Evolutionary conservation across 208 protist species (phyloP), one percentile per base, ranked within the genome.

Genomic region (Crithidia sp.): DNA sequence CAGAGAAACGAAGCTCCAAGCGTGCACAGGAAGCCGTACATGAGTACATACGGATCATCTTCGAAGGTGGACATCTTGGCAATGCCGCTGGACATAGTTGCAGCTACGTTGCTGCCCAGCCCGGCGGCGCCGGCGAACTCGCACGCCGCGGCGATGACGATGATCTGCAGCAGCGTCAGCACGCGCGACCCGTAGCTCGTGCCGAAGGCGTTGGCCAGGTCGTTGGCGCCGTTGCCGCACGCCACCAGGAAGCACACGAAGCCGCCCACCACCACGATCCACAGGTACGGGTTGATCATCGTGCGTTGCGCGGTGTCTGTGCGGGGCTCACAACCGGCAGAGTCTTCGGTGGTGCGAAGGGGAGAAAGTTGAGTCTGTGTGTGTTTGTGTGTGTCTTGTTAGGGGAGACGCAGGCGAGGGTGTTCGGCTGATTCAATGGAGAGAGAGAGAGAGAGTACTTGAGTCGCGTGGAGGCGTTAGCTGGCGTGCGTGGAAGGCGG

Each of bases 131-230:
- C 91, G 5, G 66, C 74, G 67, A 96, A 92, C 83, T 95, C 89
- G 62, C 84, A 91, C 44, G 81, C 71, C 54, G 86, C 58, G 6
- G 88, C 89, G 53, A 97, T 77, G 39, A 94, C n/a, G 49, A 95
- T 77, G 68, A 94, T 91, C 61, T 90, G 77, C 28, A 70, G 52
- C 52, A 96, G 62, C 28, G 83, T 94, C 41, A 96, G 74, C n/a
- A 90, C 79, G 28, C 81, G 77, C 8, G 84, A 68, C 54, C 90
- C 91, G 69, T 95, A 91, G 57, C 77, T 87, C n/a, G 91, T 96
- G 43, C 84, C 93, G 70, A 97, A 95, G 73, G 91, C 84, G 79
- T 97, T 97, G 70, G 88, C 88, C 41, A 97, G 87, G 68, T 97
- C 93, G 53, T 97, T 97, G 28, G 88, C 87, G 36, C 93, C 93